Evolutionary conservation across 805 yeast genomes (phyloP).

Genomic region (Komagataella kurtzmanii): DNA sequence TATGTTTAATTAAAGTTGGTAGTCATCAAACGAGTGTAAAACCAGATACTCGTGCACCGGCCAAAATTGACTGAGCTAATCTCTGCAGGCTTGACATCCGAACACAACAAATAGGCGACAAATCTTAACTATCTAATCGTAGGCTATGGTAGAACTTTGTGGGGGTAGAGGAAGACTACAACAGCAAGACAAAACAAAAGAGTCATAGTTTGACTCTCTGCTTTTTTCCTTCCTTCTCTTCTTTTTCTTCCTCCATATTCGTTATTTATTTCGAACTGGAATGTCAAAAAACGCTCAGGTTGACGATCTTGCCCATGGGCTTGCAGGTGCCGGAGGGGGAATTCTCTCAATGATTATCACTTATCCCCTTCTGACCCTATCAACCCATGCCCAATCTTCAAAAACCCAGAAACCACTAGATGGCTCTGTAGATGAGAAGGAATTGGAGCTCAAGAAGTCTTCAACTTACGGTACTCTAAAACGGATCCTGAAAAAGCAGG

Average conservation of each 20-base stretch:
- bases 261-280: background rate
- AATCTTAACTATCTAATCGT: background rate
- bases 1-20: background rate
- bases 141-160: slow-evolving; percentile 2
- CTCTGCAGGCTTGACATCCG: background rate
- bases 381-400: slow-evolving; percentile 81
- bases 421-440: slow-evolving; percentile 7
- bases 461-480: slow-evolving; percentile 16
- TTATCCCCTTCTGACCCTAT: slow-evolving; percentile 77
- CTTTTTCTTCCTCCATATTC: background rate
- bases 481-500: slow-evolving; percentile 41
- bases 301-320: slow-evolving; percentile 68
- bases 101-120: background rate
- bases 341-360: slow-evolving; percentile 78
- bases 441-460: slow-evolving; percentile 1
- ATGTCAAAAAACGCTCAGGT: slow-evolving; percentile 6
- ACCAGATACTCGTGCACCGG: background rate
- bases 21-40: background rate
- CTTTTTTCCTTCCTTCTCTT: background rate
- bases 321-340: slow-evolving; percentile 92
- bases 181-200: background rate
- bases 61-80: background rate
- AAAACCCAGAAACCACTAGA: slow-evolving; percentile 8
- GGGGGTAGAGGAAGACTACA: background rate
- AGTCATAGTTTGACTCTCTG: background rate